Percentiles rank a stretch among this genome's conserved stretches.
phyloP scores from a whole-genome alignment of 73 alveolate genomes.

The Durusdinium trenchii region DNA sequence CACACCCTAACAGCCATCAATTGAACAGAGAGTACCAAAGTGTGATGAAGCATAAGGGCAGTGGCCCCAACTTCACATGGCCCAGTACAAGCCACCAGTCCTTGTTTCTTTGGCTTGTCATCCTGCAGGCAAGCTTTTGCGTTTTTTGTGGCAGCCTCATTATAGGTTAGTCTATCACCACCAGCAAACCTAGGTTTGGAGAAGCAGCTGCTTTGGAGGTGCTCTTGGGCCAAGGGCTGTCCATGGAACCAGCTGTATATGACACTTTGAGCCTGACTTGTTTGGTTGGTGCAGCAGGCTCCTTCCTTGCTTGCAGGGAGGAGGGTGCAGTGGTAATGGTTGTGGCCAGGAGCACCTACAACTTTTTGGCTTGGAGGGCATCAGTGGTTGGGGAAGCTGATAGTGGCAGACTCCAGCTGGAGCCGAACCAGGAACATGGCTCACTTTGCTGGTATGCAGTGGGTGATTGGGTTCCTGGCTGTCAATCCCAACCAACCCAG shows the following conservation, averaged over 20 bases:
- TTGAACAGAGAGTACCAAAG: constrained; percentile 13
- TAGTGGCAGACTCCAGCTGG: not conserved
- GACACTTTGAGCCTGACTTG: not conserved
- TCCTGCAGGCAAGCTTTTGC: too few species aligned
- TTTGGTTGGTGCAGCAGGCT: not conserved
- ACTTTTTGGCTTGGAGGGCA: not conserved
- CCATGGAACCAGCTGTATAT: not conserved
- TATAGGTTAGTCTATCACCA: too few species aligned
- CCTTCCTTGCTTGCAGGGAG: not conserved
- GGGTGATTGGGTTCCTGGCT: not conserved
- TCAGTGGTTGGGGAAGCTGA: not conserved
- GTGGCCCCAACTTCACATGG: not conserved
- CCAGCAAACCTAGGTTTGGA: too few species aligned
- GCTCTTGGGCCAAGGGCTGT: not conserved
- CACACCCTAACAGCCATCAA: not conserved
- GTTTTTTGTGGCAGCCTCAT: too few species aligned
- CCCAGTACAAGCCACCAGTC: not conserved
- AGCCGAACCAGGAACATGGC: not conserved
- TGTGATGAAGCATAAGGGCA: constrained; percentile 14
- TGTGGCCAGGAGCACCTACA: not conserved
- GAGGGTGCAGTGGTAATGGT: not conserved
- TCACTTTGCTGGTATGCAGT: not conserved
- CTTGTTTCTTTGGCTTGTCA: not conserved
- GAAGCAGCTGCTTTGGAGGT: constrained; percentile 7
- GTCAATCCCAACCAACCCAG: not conserved